Base-by-base conservation (phyloP, 1,139 yeast species). In the Scheffersomyces parashehatae region DNA sequence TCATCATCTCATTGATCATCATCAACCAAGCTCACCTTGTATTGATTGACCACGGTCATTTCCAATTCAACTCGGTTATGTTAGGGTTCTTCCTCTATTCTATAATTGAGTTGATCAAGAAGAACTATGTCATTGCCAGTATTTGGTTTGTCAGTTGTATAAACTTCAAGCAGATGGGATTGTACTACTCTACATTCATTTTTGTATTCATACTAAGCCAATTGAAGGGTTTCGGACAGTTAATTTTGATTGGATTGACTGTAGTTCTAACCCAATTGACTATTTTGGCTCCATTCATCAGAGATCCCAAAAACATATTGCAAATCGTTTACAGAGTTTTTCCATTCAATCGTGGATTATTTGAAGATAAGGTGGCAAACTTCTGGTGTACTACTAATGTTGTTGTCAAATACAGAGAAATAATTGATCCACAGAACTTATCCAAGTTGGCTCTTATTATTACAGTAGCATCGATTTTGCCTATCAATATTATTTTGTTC, bases 331-430 rank as follows among this genome's bases (percentile, higher is more conserved):
- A 73, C 38, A 77, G 99, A 51, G 85, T 93, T 28, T 93, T 93
- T 64, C 99, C 99, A 1, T 91, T 93, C 58, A 81, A 82, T 38
- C 77, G 99, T 59, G 99, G 99, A 0, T 75, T 95, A n/a, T 93
- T 95, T 74, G 99, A 93, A 64, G 99, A 93, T 61, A 93, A 93
- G 63, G 99, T 95, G 11, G 97, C 97, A 39, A 93, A 91, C 59
- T 85, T 93, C 56, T 93, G 99, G 99, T 91, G 99, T 63, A 85
- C 95, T 8, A 71, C 90, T 2, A 93, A 93, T 62, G 73, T 87
- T 0, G 52, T 89, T 10, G 62, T 91, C 58, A 93, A 93, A 60
- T 85, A 89, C 56, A 82, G 80, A 51, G 59, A 67, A 3, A 47
- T 75, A 0, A 84, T 87, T 53, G 65, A 81, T 2, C 70, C 74